Conservation (phyloP, 1,139 yeast genomes). For the Taiozyma sp. region DNA sequence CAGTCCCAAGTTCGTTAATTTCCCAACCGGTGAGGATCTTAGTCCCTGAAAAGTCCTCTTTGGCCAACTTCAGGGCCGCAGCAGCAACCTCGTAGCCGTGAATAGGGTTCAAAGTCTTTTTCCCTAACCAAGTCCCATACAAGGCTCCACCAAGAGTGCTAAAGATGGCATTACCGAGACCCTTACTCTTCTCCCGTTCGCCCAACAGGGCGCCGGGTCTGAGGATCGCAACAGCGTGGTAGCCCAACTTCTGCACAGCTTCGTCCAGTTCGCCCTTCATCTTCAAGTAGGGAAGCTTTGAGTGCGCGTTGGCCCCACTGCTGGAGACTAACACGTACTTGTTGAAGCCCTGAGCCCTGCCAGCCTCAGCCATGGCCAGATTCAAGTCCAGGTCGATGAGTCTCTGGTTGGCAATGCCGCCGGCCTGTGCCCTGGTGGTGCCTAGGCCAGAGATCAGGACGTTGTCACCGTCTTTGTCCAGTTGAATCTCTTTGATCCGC, state of each 20-base stretch:
- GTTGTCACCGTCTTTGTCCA: background rate
- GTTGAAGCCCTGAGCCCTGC: conserved; percentile 58
- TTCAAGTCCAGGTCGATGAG: conserved; percentile 70
- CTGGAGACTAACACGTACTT: conserved; percentile 64
- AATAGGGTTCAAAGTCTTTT: conserved; percentile 11
- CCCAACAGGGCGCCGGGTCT: conserved; percentile 72
- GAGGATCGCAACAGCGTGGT: conserved; percentile 63
- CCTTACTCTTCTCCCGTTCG: conserved; percentile 42
- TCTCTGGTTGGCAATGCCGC: conserved; percentile 60
- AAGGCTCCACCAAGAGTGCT: conserved; percentile 4
- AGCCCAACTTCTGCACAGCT: conserved; percentile 50
- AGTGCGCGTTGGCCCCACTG: conserved; percentile 48
- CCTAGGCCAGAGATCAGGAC: conserved; percentile 60
- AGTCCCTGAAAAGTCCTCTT: conserved; percentile 12
- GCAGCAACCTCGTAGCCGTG: conserved; percentile 22
- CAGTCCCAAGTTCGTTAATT: conserved; percentile 7
- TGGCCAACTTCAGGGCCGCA: conserved; percentile 19
- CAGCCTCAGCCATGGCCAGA: conserved; percentile 59
- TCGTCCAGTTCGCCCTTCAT: conserved; percentile 66
- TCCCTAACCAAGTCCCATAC: conserved; percentile 10
- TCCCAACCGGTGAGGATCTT: conserved; percentile 14
- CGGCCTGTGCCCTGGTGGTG: conserved; percentile 70
- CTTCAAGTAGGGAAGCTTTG: conserved; percentile 51
- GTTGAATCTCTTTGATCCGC: conserved; percentile 10
- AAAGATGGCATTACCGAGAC: conserved; percentile 17